phyloP scores from a whole-genome alignment of 2,329 filamentous ascomycete species.

The Zarea fungicola region DNA sequence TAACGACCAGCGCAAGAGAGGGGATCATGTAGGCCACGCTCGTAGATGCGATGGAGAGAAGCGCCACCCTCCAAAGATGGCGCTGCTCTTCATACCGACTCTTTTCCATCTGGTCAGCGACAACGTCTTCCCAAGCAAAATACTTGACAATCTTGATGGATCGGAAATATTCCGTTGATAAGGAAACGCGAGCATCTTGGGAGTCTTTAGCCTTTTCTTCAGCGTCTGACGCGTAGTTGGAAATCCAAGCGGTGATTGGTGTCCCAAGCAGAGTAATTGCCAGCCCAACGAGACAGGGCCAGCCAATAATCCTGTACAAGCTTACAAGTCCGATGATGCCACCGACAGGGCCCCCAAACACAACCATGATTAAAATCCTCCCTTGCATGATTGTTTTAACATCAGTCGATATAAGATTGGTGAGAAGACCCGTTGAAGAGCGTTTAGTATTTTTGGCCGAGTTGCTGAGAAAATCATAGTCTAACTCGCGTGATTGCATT shows the following conservation, averaged over 20 bases:
- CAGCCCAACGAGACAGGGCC: conserved; percentile 42
- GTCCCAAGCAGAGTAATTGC: conserved; percentile 34
- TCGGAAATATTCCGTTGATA: conserved; percentile 44
- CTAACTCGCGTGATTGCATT: conserved; percentile 41
- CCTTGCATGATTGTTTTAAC: conserved; percentile 40
- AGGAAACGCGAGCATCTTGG: conserved; percentile 44
- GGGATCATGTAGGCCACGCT: conserved; percentile 40
- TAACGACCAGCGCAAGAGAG: conserved; percentile 38
- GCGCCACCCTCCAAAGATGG: conserved; percentile 41
- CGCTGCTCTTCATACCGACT: conserved; percentile 41
- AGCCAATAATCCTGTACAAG: conserved; percentile 42
- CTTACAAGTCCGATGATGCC: conserved; percentile 35
- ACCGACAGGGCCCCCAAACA: conserved; percentile 33
- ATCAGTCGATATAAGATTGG: conserved; percentile 46
- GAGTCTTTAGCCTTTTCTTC: conserved; percentile 36
- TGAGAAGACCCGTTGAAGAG: conserved; percentile 37
- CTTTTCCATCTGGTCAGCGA: conserved; percentile 36
- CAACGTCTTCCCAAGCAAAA: conserved; percentile 47
- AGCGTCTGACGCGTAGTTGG: conserved; percentile 38
- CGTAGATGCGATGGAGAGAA: conserved; percentile 33
- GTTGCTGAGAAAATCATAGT: conserved; percentile 30
- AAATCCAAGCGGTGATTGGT: conserved; percentile 37
- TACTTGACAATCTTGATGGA: conserved; percentile 48
- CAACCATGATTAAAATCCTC: conserved; percentile 38
- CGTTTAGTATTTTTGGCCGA: conserved; percentile 19